phyloP scores from a whole-genome alignment of 2,329 filamentous ascomycete genomes.

The Fonsecaea nubica region DNA sequence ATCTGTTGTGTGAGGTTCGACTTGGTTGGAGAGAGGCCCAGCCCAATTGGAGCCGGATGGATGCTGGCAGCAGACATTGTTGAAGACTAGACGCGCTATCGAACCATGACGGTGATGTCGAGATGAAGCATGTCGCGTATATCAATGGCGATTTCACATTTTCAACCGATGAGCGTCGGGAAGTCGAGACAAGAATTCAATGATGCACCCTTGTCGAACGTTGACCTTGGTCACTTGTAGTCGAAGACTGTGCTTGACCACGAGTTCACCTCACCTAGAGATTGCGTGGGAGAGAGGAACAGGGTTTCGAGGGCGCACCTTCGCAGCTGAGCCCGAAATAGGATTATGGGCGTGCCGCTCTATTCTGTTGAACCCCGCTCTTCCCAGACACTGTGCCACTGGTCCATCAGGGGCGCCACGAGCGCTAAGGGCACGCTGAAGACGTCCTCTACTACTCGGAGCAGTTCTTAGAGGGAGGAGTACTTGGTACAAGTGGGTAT shows the following conservation, averaged over 20 bases:
- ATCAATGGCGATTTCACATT: neutral
- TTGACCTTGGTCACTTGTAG: neutral
- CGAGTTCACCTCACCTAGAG: neutral
- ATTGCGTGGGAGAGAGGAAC: neutral
- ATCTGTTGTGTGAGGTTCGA: conserved; percentile 38
- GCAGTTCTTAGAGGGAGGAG: no score
- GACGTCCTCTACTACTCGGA: no score
- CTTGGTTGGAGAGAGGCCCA: conserved; percentile 28
- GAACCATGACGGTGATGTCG: conserved; percentile 1
- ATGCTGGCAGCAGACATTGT: conserved; percentile 38
- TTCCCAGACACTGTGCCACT: neutral
- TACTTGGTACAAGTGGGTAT: no score
- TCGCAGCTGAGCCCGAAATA: neutral
- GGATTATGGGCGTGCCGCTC: neutral
- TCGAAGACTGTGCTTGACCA: neutral
- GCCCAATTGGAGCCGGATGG: conserved; percentile 26
- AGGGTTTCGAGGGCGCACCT: neutral
- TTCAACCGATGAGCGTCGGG: neutral
- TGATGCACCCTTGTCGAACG: neutral
- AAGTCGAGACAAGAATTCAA: neutral
- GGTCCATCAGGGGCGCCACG: neutral
- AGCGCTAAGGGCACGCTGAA: no score
- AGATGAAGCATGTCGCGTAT: neutral
- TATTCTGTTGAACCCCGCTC: neutral
- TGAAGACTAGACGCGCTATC: conserved; percentile 6